phyloP scores from a whole-genome alignment of 2,329 filamentous ascomycete species.

The Trichoderma simmonsii region DNA sequence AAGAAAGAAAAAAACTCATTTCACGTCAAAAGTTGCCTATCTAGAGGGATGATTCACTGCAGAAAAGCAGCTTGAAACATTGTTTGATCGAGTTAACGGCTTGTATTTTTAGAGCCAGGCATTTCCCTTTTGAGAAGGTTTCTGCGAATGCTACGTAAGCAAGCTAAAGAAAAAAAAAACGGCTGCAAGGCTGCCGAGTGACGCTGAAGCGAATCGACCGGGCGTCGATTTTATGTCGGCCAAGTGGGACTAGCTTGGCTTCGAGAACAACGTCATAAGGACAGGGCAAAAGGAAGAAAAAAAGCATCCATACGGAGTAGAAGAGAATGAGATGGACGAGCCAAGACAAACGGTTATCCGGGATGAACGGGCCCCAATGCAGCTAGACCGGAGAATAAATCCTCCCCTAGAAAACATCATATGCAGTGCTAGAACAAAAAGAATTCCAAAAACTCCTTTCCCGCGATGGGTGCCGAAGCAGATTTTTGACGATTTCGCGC shows the following conservation, averaged over 20 bases:
- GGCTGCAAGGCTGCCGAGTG: background rate
- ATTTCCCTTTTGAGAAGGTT: slow-evolving; percentile 3
- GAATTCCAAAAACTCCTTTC: background rate
- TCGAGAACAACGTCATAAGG: background rate
- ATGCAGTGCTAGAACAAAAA: background rate
- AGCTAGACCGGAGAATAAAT: background rate
- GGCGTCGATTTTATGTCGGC: background rate
- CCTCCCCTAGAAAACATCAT: background rate
- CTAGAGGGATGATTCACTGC: background rate
- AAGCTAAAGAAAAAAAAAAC: background rate
- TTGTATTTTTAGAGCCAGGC: background rate
- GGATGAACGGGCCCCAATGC: background rate
- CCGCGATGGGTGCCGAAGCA: background rate
- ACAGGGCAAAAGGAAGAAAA: background rate
- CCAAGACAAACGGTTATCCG: background rate
- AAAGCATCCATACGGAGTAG: background rate
- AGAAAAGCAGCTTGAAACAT: background rate
- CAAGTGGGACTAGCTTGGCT: background rate
- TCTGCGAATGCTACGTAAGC: slow-evolving; percentile 1
- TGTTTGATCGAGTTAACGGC: background rate
- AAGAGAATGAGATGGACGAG: background rate
- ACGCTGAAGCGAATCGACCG: background rate
- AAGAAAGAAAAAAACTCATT: background rate
- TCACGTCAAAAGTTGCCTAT: background rate
- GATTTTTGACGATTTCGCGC: background rate